Evolutionary conservation across 352 stramenopile species (phyloP), one percentile per base, ranked within the genome.

Genomic region (Globisporangium ultimum): DNA sequence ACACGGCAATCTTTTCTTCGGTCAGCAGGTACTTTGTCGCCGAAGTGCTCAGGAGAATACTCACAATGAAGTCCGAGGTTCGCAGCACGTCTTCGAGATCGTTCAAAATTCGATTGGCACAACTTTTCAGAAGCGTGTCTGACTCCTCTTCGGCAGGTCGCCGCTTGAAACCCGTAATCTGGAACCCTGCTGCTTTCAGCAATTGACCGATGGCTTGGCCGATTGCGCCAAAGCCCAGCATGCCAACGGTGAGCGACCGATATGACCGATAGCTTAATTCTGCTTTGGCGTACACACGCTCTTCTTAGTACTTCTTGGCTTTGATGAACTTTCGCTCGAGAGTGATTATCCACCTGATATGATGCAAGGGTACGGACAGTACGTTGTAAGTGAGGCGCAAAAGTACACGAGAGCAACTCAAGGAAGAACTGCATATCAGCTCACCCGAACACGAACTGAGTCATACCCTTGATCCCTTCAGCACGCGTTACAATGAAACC

Each of bases 31-130:
- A 71, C 32, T 67, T 68, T 46, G 89, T 97, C 17, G 68, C 70
- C 2, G 59, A 48, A 17, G 89, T 97, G 54, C 84, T 95, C 12
- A 87, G 87, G 21, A 97, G 66, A 9, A 95, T 80, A 54, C 80
- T 91, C 42, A 97, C 71, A 32, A 96, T 53, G 58, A 89, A 93
- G 72, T 97, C 89, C 47, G 71, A 72, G 51, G 71, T 63, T 22
- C 63, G 52, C 3, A 89, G 63, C 53, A 89, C 61, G 32, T 85
- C 60, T 21, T 74, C 55, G 2, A 89, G 51, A 46, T 83, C 70
- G 49, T 71, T 78, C 14, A 69, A 83, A 22, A 87, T 67, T 15
- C 54, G 49, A 40, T 88, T 62, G 38, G 70, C 71, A 49, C 71
- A 70, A 12, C 64, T 56, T 12, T 50, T 17, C 8, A 74, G 24